These are phyloP conservation scores for Parmales sp. DNA, from an alignment of 108 stramenopile species.

Conservation along the genomic window DNA sequence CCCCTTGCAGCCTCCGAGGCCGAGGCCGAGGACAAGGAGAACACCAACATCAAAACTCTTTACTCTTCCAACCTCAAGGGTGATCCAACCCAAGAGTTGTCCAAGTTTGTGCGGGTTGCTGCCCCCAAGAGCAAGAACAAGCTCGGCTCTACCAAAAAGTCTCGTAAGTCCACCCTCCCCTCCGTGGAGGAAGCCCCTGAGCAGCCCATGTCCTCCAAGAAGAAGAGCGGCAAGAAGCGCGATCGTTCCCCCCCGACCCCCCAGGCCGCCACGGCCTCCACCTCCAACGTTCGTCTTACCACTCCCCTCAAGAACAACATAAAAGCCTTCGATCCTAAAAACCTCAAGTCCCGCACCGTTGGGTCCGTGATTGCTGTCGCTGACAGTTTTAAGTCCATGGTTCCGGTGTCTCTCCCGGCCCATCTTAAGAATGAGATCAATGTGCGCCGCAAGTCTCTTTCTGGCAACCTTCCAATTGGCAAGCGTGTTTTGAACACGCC, in stretches of 20 bases:
- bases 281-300: neutral
- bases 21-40: neutral
- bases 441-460: neutral
- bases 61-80: neutral
- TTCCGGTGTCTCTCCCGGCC: neutral
- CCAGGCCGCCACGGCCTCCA: neutral
- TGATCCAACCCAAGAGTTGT: conserved; percentile 10
- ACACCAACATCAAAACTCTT: neutral
- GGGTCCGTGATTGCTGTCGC: neutral
- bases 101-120: neutral
- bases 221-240: too few relatives aligned
- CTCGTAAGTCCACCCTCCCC: neutral
- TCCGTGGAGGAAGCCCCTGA: neutral
- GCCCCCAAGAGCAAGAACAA: neutral
- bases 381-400: neutral
- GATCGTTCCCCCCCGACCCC: neutral
- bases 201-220: neutral
- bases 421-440: neutral
- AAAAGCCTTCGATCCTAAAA: neutral
- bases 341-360: neutral
- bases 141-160: neutral
- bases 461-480: too few relatives aligned
- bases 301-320: neutral
- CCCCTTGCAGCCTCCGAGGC: neutral
- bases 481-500: neutral